Evolutionary conservation across 1,284 basidiomycete genomes (phyloP), one percentile per base, ranked within the genome.

Genomic region (Leccinum subrobustum): DNA sequence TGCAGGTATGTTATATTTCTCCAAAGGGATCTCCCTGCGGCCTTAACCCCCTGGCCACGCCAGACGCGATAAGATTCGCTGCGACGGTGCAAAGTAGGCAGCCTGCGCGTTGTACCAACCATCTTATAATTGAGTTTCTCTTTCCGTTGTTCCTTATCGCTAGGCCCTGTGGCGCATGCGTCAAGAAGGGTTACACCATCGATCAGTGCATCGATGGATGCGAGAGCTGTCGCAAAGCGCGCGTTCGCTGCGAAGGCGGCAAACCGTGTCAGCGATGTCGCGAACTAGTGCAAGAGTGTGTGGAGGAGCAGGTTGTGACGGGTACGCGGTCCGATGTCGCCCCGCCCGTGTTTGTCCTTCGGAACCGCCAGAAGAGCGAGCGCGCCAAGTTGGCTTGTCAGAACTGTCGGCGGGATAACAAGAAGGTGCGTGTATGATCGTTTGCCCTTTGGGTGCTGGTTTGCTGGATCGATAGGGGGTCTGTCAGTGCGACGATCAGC

Each of bases 61-160:
- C 62, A 86, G 84, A 66, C 81, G 81, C 63, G 82, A 86, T 68
- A 86, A 86, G 70, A 80, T 82, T 59, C 79, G 81, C 63, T 86
- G 84, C 68, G 81, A 86, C 67, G 81, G 83, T 20, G 70, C 71
- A 63, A 81, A 80, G 83, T 85, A 68, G 54, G 75, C 64, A 25
- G 56, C 33, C 59, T 44, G 52, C 33, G 51, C 42, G 57, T 57
- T 54, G 50, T 59, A 25, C 37, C 20, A 25, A 39, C 27, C 29
- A 1, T 23, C 33, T 25, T 20, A 39, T 54, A 27, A 37, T 37
- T 54, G 52, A 60, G n/a, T 42, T 3, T 6, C 18, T 7, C 29
- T 6, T 51, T 31, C 9, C 27, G 11, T 2, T 5, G 35, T 27
- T 29, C 18, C 54, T 54, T 39, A 59, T 60, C 58, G 14, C 44